Base-by-base conservation (phyloP, 768 basidiomycete genomes). In the Clitopilus hobsonii region DNA sequence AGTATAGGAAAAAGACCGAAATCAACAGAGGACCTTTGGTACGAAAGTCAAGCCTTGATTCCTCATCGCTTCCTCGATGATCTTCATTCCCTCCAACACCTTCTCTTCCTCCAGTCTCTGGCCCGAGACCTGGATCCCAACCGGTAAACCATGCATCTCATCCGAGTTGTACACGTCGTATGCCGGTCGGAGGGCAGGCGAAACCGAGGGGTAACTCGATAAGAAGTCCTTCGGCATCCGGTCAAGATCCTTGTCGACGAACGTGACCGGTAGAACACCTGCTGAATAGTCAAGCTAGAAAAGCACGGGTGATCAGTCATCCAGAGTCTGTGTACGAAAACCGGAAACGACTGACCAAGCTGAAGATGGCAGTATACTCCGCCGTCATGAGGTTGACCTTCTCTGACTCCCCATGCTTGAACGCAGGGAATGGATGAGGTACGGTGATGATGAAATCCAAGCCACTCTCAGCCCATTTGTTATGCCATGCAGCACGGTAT, bases 21-120 rank as follows among this genome's bases (percentile, higher is more conserved):
- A 45, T 20, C 16, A 45, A 45, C 16, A 45, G 3, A 45, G 22
- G 14, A 45, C 16, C 22, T 23, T 18, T 3, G 18, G 41, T 18
- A 45, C 41, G 18, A 45, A 18, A 36, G 63, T 55, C 10, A 50
- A 55, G 1, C 71, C 72, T 51, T 67, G 63, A 53, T 69, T 60
- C 51, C 58, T 60, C 58, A 78, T 60, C 1, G 74, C 70, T 30
- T 57, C 65, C 61, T 76, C 72, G 18, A 76, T 69, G 24, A 88
- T 73, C 60, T 81, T 80, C 82, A 88, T 88, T 1, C 81, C 85
- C 61, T 83, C 81, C 6, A 89, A 58, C 2, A 87, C 86, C 62
- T 84, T 84, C 68, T 91, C 89, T 67, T 90, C 89, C 64, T 88
- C 83, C 36, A 87, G 74, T 38, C 82, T 71, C 45, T 77, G 69